Conservation (phyloP, 805 yeast genomes). For the Cyberlindnera nakhonratchasimensis region DNA sequence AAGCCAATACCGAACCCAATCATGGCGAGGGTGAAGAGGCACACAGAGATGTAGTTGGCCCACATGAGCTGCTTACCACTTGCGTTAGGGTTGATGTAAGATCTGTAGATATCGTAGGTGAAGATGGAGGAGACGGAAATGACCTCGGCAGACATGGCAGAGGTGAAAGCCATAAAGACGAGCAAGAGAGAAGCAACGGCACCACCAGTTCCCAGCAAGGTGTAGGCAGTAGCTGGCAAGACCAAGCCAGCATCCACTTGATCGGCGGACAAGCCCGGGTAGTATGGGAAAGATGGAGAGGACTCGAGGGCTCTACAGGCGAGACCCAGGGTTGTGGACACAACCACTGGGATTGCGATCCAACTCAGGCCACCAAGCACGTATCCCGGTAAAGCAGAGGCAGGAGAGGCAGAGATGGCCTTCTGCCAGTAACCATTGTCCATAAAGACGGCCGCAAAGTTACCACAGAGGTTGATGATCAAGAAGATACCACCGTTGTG, state of each 20-base stretch:
- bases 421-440: slow-evolving; percentile 89
- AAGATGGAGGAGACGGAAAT: slow-evolving; percentile 82
- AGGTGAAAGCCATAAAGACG: slow-evolving; percentile 89
- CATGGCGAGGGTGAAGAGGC: slow-evolving; percentile 53
- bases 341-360: slow-evolving; percentile 85
- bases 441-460: slow-evolving; percentile 83
- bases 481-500: slow-evolving; percentile 85
- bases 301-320: slow-evolving; percentile 73
- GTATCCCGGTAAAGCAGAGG: slow-evolving; percentile 83
- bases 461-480: slow-evolving; percentile 84
- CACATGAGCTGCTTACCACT: slow-evolving; percentile 65
- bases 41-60: slow-evolving; percentile 25
- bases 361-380: slow-evolving; percentile 85
- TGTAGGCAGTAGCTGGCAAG: slow-evolving; percentile 65
- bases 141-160: slow-evolving; percentile 89
- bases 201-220: slow-evolving; percentile 83
- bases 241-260: slow-evolving; percentile 83
- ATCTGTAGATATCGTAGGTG: slow-evolving; percentile 83
- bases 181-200: slow-evolving; percentile 77
- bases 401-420: slow-evolving; percentile 83
- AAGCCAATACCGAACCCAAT: slow-evolving; percentile 82
- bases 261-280: slow-evolving; percentile 62
- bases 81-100: slow-evolving; percentile 76
- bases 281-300: slow-evolving; percentile 73
- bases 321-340: slow-evolving; percentile 84